Conservation (phyloP, 1,139 yeast species). For the Kodamaea suecica region DNA sequence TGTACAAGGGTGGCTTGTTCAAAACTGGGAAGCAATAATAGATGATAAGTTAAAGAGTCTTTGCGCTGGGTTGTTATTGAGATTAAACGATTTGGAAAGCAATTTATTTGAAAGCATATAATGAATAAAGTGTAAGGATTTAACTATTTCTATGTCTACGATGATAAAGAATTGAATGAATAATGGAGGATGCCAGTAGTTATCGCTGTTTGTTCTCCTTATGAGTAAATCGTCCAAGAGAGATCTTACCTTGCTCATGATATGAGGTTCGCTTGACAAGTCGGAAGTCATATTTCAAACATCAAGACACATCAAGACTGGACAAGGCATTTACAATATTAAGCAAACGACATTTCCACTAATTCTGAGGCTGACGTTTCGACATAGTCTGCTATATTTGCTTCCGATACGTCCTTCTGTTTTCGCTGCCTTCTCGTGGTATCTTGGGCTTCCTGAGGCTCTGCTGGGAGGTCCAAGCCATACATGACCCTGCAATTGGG, state of each 20-base stretch:
- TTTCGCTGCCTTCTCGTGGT: slow-evolving; percentile 4
- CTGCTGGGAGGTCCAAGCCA: slow-evolving; percentile 21
- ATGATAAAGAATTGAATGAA: too few species aligned
- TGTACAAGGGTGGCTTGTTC: slow-evolving; percentile 40
- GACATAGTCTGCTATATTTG: slow-evolving; percentile 5
- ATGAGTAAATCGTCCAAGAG: too few species aligned
- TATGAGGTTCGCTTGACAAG: too few species aligned
- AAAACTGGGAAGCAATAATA: slow-evolving; percentile 44
- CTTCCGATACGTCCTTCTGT: slow-evolving; percentile 3
- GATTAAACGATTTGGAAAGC: slow-evolving; percentile 28
- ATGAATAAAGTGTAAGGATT: too few species aligned
- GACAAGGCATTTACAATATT: too few species aligned
- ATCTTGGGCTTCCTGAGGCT: background rate
- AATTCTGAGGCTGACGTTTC: slow-evolving; percentile 1
- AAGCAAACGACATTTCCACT: background rate
- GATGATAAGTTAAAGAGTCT: slow-evolving; percentile 45
- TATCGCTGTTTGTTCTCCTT: too few species aligned
- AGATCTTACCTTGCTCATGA: too few species aligned
- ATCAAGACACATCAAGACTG: too few species aligned
- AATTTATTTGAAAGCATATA: slow-evolving; percentile 9
- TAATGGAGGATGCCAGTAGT: too few species aligned
- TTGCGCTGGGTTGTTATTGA: slow-evolving; percentile 50
- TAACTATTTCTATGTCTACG: too few species aligned
- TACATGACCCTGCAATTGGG: slow-evolving; percentile 42
- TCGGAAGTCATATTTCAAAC: too few species aligned